phyloP scores from a whole-genome alignment of 78 protist species.

The Ministeria vibrans region DNA sequence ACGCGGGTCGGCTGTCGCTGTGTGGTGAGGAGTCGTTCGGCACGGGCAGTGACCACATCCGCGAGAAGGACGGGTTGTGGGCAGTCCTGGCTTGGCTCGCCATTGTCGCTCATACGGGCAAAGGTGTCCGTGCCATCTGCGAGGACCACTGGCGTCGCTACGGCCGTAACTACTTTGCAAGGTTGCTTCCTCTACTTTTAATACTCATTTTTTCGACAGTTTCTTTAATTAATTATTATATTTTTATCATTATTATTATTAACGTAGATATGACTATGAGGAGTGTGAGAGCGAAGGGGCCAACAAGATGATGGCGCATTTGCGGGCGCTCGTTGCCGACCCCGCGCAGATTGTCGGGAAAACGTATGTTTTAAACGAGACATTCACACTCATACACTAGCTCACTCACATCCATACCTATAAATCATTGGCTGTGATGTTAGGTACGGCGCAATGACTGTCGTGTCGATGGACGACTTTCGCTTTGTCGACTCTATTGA shows the following conservation, averaged over 20 bases:
- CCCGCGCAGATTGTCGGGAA: neutral
- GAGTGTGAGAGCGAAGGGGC: slow-evolving; percentile 58
- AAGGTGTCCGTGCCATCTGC: slow-evolving; percentile 58
- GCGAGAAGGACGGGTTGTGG: slow-evolving; percentile 98
- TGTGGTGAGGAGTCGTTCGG: slow-evolving; percentile 97
- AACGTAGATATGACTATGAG: slow-evolving; percentile 84
- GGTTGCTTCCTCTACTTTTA: slow-evolving; percentile 10
- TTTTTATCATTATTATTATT: neutral
- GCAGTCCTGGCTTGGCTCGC: slow-evolving; percentile 76
- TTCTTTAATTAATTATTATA: neutral
- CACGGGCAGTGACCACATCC: slow-evolving; percentile 87
- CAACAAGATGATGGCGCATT: slow-evolving; percentile 44
- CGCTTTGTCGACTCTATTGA: slow-evolving; percentile 87
- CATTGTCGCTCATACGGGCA: slow-evolving; percentile 49
- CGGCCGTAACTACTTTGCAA: slow-evolving; percentile 86
- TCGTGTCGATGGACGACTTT: slow-evolving; percentile 61
- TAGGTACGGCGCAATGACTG: neutral
- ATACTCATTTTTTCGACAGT: neutral
- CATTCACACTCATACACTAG: neutral
- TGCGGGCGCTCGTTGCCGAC: neutral
- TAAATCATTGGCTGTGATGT: neutral
- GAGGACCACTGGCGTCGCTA: slow-evolving; percentile 71
- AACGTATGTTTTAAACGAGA: neutral
- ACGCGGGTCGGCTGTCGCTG: slow-evolving; percentile 53
- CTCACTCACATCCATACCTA: neutral